Base-by-base conservation (phyloP, 148 eudicot species). In the Hydrangea macrophylla region DNA sequence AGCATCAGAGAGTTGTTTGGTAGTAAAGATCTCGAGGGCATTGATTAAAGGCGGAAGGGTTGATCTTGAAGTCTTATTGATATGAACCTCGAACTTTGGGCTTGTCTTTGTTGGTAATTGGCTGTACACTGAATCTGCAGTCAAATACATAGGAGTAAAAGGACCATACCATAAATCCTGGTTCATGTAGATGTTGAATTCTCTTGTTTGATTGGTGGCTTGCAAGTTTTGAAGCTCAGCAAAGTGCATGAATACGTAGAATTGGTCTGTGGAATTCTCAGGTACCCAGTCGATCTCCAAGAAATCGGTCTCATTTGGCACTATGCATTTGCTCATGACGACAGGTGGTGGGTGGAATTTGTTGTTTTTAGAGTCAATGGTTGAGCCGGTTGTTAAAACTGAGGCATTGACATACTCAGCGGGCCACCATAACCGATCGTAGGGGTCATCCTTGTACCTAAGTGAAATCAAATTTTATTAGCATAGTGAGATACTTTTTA, bases 381-480 rank as follows among this genome's bases (percentile, higher is more conserved):
- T 6, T 12, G 12, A 23, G 59, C 31, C n/a, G 56, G 69, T 76
- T 4, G 9, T 4, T 37, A 58, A 26, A 7, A 25, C 4, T 9
- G 55, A 58, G 18, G 51, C 58, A 0, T 48, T n/a, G 9, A 1
- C 0, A 15, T n/a, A 1, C 23, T 13, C 0, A 27, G 7, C 20
- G 0, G 84, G 70, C 10, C 0, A 1, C 85, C 88, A 84, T 15
- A 73, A 23, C 1, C 88, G 81, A 62, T 84, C 88, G 61, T 59
- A 79, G 8, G 50, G 30, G 26, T 84, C 88, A 51, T 73, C 79
- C 10, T 25, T 36, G 69, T 75, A 84, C 80, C 87, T 80, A 39
- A 17, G 37, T 11, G 9, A 42, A n/a, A n/a, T n/a, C n/a, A n/a
- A n/a, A n/a, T n/a, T n/a, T n/a, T n/a, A n/a, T n/a, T n/a, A n/a